These are phyloP conservation scores for Brassica hybrid DNA, from an alignment of 441 rosid genomes.

Conservation along the genomic window DNA sequence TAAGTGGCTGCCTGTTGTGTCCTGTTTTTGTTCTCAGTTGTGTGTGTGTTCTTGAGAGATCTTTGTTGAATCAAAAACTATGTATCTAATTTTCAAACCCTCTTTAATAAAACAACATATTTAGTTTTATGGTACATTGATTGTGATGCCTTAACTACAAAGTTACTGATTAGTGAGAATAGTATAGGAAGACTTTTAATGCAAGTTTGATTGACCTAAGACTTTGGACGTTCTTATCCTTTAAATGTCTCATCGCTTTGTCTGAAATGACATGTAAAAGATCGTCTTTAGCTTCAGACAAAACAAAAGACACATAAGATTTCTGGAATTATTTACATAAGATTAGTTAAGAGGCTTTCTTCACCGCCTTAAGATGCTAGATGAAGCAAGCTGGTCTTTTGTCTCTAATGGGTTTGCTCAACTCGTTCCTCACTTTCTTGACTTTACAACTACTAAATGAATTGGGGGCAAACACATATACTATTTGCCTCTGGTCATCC, in stretches of 20 bases:
- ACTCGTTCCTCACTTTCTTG: neutral
- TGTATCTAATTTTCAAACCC: neutral
- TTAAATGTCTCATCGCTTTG: neutral
- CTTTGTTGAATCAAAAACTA: conserved; percentile 4
- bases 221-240: neutral
- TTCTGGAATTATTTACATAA: too few species aligned
- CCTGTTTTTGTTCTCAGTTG: neutral
- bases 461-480: neutral
- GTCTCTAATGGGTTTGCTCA: neutral
- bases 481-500: neutral
- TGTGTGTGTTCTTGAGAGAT: neutral
- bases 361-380: conserved; percentile 40
- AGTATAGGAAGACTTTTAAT: neutral
- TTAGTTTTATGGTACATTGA: neutral
- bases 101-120: neutral
- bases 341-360: conserved; percentile 16
- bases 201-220: neutral
- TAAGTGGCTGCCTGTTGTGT: neutral
- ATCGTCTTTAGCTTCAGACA: too few species aligned
- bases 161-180: neutral
- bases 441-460: neutral
- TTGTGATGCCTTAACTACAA: conserved; percentile 2
- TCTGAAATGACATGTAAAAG: too few species aligned
- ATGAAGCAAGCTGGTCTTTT: neutral
- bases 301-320: too few species aligned